Base-by-base conservation (phyloP, 495 filamentous ascomycete species). In the Aspergillus mulundensis region DNA sequence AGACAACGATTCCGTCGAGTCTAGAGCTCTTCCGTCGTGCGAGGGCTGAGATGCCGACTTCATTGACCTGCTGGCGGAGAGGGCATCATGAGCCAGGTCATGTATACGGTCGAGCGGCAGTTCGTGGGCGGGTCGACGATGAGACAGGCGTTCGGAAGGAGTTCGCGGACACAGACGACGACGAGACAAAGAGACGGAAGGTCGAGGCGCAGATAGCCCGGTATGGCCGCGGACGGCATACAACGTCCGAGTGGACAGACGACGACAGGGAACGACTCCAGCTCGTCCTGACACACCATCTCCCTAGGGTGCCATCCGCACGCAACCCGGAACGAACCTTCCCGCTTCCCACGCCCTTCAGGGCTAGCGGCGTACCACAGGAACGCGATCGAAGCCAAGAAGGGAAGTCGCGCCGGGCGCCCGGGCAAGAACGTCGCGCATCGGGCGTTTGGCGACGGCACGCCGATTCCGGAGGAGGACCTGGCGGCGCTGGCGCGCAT, bases 341-440 rank as follows among this genome's bases (percentile, higher is more conserved):
- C 73, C 75, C 71, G n/a, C 66, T 81, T n/a, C 82, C 81, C 52
- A 82, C 77, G n/a, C n/a, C n/a, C n/a, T n/a, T n/a, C n/a, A 14
- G 74, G 73, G 12, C 55, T 78, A 14, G 78, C 77, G 1, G 69
- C 74, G 15, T 74, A 77, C 25, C 78, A 73, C 58, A 70, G 73
- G 58, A 76, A 74, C 34, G 56, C 53, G 6, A 58, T 65, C 24
- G 50, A 57, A 7, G 65, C 24, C 5, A 61, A 53, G 4, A 60
- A 58, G 7, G 53, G 64, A 3, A 53, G 15, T n/a, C 39, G 39
- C 16, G 39, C 50, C 7, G 38, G 39, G 23, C 14, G 50, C 16
- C 60, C 53, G 28, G n/a, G n/a, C n/a, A n/a, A n/a, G n/a, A 67
- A 65, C 21, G 61, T 65, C 3, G 68, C 62, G 10, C 43, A 61